Evolutionary conservation across 2,329 filamentous ascomycete genomes (phyloP).

Genomic region (Myriangium duriaei): DNA sequence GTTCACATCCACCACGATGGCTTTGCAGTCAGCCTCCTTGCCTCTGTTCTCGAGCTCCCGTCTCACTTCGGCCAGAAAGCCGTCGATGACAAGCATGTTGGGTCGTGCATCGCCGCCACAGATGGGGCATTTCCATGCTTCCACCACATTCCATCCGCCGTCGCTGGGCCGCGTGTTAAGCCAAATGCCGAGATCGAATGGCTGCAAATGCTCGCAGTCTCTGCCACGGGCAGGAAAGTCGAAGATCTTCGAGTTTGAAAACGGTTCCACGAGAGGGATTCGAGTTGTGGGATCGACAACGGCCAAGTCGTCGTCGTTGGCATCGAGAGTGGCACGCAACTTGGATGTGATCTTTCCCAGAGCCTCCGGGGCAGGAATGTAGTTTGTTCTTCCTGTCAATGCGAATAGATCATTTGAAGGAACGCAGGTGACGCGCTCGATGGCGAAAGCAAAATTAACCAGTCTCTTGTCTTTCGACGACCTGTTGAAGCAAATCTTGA

Average conservation of each 20-base stretch:
- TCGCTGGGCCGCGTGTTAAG: conserved; percentile 48
- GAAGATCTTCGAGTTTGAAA: conserved; percentile 42
- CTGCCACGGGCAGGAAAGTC: conserved; percentile 57
- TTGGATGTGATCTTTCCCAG: conserved; percentile 44
- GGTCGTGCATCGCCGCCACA: conserved; percentile 70
- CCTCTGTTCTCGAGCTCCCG: conserved; percentile 24
- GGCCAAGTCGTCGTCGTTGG: conserved; percentile 44
- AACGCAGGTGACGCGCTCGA: conserved; percentile 55
- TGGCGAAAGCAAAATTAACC: conserved; percentile 47
- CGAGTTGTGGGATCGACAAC: conserved; percentile 29
- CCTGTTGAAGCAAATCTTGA: conserved; percentile 42
- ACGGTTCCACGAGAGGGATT: conserved; percentile 36
- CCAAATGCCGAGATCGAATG: conserved; percentile 80
- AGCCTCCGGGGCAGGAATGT: conserved; percentile 36
- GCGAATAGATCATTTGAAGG: conserved; percentile 27
- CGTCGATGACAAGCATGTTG: conserved; percentile 55
- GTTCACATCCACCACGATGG: conserved; percentile 51
- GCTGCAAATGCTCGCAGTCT: conserved; percentile 66
- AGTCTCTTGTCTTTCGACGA: conserved; percentile 23
- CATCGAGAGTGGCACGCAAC: conserved; percentile 25
- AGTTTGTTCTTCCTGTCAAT: conserved; percentile 25
- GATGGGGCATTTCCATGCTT: conserved; percentile 79
- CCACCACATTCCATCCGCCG: conserved; percentile 31
- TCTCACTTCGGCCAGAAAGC: conserved; percentile 56
- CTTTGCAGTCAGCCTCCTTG: conserved; percentile 35